Percentiles rank a stretch among this genome's conserved stretches.
Evolutionary conservation across 495 filamentous ascomycete species (phyloP).

Genomic region (Hypoxylon crocopeplum): DNA sequence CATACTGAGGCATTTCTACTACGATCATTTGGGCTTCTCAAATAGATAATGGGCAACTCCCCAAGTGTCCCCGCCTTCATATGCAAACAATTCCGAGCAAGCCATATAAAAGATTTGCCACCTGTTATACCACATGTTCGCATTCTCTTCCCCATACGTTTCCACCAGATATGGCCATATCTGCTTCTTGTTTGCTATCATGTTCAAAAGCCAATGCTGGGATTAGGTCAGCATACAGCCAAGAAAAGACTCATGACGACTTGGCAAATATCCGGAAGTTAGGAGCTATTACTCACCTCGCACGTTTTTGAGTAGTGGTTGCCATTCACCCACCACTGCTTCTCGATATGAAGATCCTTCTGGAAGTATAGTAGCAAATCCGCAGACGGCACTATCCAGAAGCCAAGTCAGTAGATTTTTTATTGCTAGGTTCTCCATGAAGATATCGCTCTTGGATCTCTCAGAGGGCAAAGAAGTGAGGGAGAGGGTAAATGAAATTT

Average conservation of each 20-base stretch:
- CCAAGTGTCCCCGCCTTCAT: slow-evolving; percentile 66
- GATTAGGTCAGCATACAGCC: slow-evolving; percentile 24
- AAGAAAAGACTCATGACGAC: neutral
- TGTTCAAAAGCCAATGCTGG: slow-evolving; percentile 65
- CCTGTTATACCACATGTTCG: slow-evolving; percentile 64
- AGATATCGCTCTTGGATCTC: too few relatives aligned
- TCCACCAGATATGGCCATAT: slow-evolving; percentile 66
- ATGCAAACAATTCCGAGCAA: slow-evolving; percentile 70
- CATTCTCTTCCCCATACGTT: slow-evolving; percentile 64
- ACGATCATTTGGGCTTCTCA: slow-evolving; percentile 50
- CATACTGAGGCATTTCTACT: slow-evolving; percentile 16
- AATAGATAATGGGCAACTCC: slow-evolving; percentile 69
- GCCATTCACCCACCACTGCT: slow-evolving; percentile 72
- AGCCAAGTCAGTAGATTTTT: slow-evolving; percentile 7
- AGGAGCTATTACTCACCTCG: slow-evolving; percentile 52
- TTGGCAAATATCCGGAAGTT: neutral
- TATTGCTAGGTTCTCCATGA: too few relatives aligned
- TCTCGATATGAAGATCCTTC: slow-evolving; percentile 60
- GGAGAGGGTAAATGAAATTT: too few relatives aligned
- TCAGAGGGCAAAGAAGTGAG: too few relatives aligned
- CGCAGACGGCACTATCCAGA: slow-evolving; percentile 60
- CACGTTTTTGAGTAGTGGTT: slow-evolving; percentile 70
- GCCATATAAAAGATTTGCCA: slow-evolving; percentile 76
- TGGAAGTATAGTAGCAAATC: slow-evolving; percentile 72
- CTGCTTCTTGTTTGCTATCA: slow-evolving; percentile 58